Conservation (phyloP, 2,329 filamentous ascomycete genomes). For the Cordyceps militaris region DNA sequence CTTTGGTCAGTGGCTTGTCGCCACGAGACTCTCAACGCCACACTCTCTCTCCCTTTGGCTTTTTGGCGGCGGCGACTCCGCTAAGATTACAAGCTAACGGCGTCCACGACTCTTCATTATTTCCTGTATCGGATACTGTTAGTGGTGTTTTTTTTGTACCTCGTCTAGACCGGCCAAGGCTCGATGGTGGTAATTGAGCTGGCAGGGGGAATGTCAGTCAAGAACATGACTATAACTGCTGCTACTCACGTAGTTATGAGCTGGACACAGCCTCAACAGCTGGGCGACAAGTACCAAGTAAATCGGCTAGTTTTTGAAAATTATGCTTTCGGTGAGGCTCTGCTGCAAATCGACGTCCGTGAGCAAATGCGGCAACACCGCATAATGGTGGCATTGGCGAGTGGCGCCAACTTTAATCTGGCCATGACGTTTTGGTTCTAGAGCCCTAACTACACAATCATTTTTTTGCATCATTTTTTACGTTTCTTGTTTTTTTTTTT, state of each 20-base stretch:
- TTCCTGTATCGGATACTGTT: too few relatives aligned
- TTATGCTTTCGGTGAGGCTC: neutral
- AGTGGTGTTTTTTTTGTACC: too few relatives aligned
- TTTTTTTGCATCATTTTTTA: neutral
- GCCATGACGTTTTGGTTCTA: too few relatives aligned
- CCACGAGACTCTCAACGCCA: neutral
- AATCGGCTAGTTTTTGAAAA: neutral
- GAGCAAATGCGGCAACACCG: neutral
- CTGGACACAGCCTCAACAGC: too few relatives aligned
- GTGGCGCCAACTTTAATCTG: conserved; percentile 7
- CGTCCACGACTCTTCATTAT: neutral
- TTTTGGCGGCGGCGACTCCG: neutral
- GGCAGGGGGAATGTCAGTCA: too few relatives aligned
- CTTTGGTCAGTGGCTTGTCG: neutral
- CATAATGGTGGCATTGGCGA: neutral
- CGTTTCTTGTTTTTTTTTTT: neutral
- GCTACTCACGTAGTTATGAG: too few relatives aligned
- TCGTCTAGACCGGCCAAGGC: neutral
- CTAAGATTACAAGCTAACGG: neutral
- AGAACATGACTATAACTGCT: too few relatives aligned
- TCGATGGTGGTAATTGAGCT: too few relatives aligned
- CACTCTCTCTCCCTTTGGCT: neutral
- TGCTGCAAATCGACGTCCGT: neutral
- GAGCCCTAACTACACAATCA: too few relatives aligned
- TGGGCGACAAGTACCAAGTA: too few relatives aligned